These are phyloP conservation scores for Diaporthe sp. DNA, from an alignment of 2,329 filamentous ascomycete species.

Conservation along the genomic window DNA sequence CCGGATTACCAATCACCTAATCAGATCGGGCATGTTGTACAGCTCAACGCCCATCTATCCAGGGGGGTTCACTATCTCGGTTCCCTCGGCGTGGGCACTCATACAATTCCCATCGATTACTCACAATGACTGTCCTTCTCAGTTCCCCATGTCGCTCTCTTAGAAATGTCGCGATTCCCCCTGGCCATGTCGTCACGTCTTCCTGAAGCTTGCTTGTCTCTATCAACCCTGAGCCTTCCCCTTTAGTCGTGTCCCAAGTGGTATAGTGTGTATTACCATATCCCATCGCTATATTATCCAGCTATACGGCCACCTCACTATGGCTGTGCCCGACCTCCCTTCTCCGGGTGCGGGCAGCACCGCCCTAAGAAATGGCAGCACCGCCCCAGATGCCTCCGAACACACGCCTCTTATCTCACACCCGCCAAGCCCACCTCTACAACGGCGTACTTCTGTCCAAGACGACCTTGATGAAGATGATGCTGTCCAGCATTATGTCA, in stretches of 20 bases:
- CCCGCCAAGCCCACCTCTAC: neutral
- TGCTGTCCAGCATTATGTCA: conserved; percentile 39
- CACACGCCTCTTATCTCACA: conserved; percentile 47
- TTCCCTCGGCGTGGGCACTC: neutral
- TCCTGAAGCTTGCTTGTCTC: conserved; percentile 3
- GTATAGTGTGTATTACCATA: neutral
- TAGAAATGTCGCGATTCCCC: neutral
- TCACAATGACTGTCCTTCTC: conserved; percentile 9
- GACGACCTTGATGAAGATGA: conserved; percentile 22
- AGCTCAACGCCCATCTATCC: neutral
- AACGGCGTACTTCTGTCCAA: neutral
- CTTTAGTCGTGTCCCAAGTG: neutral
- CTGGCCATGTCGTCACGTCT: neutral
- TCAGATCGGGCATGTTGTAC: neutral
- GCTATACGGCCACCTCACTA: neutral
- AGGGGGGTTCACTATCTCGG: conserved; percentile 26
- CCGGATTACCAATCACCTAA: conserved; percentile 36
- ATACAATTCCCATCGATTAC: neutral
- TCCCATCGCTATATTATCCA: neutral
- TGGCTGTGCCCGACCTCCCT: neutral
- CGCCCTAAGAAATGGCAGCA: conserved; percentile 14
- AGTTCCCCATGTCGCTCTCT: neutral
- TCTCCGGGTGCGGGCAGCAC: neutral
- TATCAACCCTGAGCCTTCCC: neutral
- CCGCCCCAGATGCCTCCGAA: conserved; percentile 43